A percentile compares a stretch with the other conserved stretches of the same genome.
Evolutionary conservation across 1,284 basidiomycete species (phyloP).

Genomic region (Malassezia psittaci): DNA sequence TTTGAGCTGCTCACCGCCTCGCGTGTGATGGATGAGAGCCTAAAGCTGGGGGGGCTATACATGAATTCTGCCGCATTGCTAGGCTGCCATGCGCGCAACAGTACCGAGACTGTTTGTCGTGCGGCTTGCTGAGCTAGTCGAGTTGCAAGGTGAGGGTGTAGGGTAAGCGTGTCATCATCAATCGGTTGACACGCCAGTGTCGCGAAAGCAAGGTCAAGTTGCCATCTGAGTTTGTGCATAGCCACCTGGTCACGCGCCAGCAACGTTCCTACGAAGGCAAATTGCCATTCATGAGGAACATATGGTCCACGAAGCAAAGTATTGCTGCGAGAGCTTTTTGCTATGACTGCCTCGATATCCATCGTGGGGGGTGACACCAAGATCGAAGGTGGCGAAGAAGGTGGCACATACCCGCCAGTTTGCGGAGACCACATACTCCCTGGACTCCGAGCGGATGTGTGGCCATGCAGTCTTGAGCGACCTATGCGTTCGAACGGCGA

Average conservation of each 20-base stretch:
- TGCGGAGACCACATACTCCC: conserved; percentile 5
- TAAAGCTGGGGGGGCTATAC: conserved; percentile 12
- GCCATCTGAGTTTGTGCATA: conserved; percentile 11
- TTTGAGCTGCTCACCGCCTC: neutral
- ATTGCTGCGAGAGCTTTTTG: neutral
- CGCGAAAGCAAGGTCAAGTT: conserved; percentile 11
- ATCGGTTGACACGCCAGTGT: conserved; percentile 3
- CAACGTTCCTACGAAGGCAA: conserved; percentile 7
- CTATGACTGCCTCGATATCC: conserved; percentile 6
- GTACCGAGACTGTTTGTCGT: neutral
- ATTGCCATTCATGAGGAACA: conserved; percentile 6
- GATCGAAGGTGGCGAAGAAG: conserved; percentile 10
- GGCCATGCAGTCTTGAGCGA: conserved; percentile 7
- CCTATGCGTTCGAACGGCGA: conserved; percentile 2
- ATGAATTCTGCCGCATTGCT: neutral
- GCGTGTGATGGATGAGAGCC: neutral
- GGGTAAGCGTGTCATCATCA: neutral
- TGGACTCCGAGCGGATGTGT: conserved; percentile 5
- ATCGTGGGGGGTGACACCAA: conserved; percentile 11
- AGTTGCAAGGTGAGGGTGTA: neutral
- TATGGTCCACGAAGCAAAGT: neutral
- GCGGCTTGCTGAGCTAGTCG: conserved; percentile 3
- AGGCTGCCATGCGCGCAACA: conserved; percentile 13
- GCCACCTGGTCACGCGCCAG: conserved; percentile 15
- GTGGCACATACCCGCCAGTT: neutral